Conservation (phyloP, 208 protist genomes). For the Naegleria gruberi region DNA sequence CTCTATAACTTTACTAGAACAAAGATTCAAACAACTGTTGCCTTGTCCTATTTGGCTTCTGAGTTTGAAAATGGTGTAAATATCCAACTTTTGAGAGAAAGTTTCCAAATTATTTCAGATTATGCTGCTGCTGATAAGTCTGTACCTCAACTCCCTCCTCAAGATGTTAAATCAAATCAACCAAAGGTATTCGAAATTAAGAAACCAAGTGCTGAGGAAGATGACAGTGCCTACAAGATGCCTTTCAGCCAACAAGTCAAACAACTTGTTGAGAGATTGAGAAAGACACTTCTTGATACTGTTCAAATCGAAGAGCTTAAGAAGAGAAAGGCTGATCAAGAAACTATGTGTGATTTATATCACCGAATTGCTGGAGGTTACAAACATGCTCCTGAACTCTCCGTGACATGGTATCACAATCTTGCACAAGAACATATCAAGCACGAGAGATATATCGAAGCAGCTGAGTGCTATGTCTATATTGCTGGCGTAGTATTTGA, state of each 20-base stretch:
- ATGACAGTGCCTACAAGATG: neutral
- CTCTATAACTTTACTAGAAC: slow-evolving; percentile 28
- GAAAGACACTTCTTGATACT: slow-evolving; percentile 38
- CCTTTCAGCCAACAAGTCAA: neutral
- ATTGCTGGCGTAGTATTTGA: slow-evolving; percentile 36
- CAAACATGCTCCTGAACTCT: slow-evolving; percentile 43
- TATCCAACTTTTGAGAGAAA: neutral
- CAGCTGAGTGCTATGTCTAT: slow-evolving; percentile 41
- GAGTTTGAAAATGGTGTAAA: neutral
- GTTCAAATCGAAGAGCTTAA: slow-evolving; percentile 33
- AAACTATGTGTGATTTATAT: slow-evolving; percentile 47
- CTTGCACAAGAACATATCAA: slow-evolving; percentile 35
- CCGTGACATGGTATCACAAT: slow-evolving; percentile 44
- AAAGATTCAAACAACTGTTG: slow-evolving; percentile 38
- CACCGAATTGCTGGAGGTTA: slow-evolving; percentile 47
- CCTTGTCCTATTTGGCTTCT: neutral
- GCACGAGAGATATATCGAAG: slow-evolving; percentile 43
- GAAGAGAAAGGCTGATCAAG: slow-evolving; percentile 39
- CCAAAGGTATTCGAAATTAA: slow-evolving; percentile 14
- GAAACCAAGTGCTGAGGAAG: slow-evolving; percentile 12
- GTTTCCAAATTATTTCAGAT: neutral
- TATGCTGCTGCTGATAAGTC: neutral
- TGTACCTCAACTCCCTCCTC: neutral
- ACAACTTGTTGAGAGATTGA: slow-evolving; percentile 5
- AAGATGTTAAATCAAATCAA: neutral